Percentiles rank a stretch among this genome's conserved stretches.
Evolutionary conservation across 2,329 filamentous ascomycete genomes (phyloP).

Genomic region (Pseudogymnoascus destructans): DNA sequence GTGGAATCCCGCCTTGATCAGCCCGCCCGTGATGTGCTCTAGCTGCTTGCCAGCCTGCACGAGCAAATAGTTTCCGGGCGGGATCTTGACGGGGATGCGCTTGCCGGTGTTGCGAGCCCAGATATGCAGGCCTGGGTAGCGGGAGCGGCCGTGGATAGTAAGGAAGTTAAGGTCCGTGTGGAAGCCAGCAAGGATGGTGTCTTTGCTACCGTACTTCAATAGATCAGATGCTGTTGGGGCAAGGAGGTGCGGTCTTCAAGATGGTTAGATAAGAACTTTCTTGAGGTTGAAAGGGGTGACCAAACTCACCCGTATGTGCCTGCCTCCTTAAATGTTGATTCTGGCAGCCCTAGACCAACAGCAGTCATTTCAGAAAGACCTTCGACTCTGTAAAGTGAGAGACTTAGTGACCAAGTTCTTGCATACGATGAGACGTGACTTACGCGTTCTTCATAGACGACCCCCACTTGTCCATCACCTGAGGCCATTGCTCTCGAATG

Average conservation of each 20-base stretch:
- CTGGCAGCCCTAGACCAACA: constrained; percentile 40
- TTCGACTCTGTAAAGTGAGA: neutral
- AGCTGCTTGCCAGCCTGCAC: constrained; percentile 52
- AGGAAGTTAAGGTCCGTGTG: constrained; percentile 53
- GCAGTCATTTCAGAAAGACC: constrained; percentile 44
- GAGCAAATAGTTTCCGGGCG: constrained; percentile 42
- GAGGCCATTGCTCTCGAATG: constrained; percentile 29
- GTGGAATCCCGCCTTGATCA: constrained; percentile 49
- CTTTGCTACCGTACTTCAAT: constrained; percentile 35
- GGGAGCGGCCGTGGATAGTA: constrained; percentile 50
- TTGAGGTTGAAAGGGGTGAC: neutral
- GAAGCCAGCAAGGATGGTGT: constrained; percentile 50
- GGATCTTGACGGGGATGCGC: constrained; percentile 46
- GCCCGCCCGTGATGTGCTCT: constrained; percentile 46
- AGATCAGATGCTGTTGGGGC: constrained; percentile 49
- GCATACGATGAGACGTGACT: constrained; percentile 38
- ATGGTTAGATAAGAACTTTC: constrained; percentile 17
- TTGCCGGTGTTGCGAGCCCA: constrained; percentile 51
- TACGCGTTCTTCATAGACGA: constrained; percentile 41
- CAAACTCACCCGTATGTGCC: constrained; percentile 31
- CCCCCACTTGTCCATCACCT: constrained; percentile 30
- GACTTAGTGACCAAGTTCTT: constrained; percentile 43
- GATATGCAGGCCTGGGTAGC: constrained; percentile 48
- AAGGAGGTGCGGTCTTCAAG: constrained; percentile 34
- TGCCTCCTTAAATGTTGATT: constrained; percentile 40